Conservation (phyloP, 768 basidiomycete genomes). For the Leucocoprinus birnbaumii region DNA sequence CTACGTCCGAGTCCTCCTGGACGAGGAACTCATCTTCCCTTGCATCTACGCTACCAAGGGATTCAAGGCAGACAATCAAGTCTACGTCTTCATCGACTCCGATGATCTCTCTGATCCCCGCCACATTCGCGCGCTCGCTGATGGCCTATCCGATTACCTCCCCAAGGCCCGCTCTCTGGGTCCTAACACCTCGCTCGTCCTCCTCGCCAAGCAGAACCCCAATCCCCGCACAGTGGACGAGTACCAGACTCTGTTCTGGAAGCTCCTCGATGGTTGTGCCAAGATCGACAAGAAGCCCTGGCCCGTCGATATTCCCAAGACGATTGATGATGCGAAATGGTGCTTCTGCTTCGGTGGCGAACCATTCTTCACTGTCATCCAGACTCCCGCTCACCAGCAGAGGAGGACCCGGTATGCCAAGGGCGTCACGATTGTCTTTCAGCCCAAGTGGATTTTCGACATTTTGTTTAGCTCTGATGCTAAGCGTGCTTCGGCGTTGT, state of each 20-base stretch:
- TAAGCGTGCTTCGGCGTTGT: not conserved
- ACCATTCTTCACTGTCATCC: not conserved
- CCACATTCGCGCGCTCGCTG: not conserved
- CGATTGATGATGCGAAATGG: not conserved
- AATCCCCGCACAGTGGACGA: not conserved
- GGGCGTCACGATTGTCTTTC: not conserved
- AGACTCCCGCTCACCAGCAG: not conserved
- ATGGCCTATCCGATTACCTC: not conserved
- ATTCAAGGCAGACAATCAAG: too few species aligned
- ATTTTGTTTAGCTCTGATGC: not conserved
- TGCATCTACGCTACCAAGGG: too few species aligned
- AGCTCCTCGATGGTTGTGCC: not conserved
- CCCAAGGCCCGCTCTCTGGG: not conserved
- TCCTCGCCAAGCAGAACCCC: slow-evolving; percentile 2
- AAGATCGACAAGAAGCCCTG: not conserved
- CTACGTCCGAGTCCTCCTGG: too few species aligned
- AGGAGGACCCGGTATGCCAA: not conserved
- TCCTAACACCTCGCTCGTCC: not conserved
- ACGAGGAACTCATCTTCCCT: too few species aligned
- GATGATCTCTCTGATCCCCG: too few species aligned
- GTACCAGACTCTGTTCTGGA: not conserved
- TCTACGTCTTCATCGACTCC: too few species aligned
- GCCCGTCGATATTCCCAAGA: not conserved
- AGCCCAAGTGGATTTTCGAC: not conserved
- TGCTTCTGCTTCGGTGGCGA: slow-evolving; percentile 2